Evolutionary conservation across 331 rosid species (phyloP), one percentile per base, ranked within the genome.

Genomic region (Quercus tomentella): DNA sequence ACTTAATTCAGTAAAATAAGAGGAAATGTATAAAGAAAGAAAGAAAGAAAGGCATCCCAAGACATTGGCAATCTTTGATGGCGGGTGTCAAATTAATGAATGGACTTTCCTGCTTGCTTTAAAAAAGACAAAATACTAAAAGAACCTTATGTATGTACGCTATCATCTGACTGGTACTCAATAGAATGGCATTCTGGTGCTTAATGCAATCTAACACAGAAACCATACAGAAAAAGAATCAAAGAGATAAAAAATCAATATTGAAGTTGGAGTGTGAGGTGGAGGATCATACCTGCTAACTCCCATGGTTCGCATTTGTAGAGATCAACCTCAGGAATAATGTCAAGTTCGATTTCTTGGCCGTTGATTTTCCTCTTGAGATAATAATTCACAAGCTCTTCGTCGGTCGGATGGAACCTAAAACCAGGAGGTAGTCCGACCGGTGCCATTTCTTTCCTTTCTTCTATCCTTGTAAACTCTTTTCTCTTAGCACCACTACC

Each of bases 241-340:
- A 37, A 37, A 37, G 45, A 37, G 3, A 37, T 37, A 37, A 8
- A 37, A 37, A 37, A 37, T 37, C 45, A 37, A 37, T 37, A 8
- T 8, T 8, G 12, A 37, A 37, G 12, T 37, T 37, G 17, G 31
- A 79, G 54, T 60, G 41, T 26, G 57, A 66, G 68, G 56, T 25
- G 30, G 11, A 17, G 49, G 12, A 61, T 3, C 22, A 28, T 7
- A 94, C 98, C 99, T 89, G 99, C 93, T 82, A 95, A 86, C 61
- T 95, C 99, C 99, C 99, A 95, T 2, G 99, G 99, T 84, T 95
- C 99, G 78, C 99, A 95, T 93, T 95, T 93, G 94, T 95, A 95
- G 87, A 95, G 98, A 91, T 95, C 99, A 79, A 95, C 94, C 79
- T 95, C 98, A 63, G 99, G 99, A 78, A 95, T 93, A 83, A 95